phyloP scores from a whole-genome alignment of 345 rosid species.

The Trapa bicornis region DNA sequence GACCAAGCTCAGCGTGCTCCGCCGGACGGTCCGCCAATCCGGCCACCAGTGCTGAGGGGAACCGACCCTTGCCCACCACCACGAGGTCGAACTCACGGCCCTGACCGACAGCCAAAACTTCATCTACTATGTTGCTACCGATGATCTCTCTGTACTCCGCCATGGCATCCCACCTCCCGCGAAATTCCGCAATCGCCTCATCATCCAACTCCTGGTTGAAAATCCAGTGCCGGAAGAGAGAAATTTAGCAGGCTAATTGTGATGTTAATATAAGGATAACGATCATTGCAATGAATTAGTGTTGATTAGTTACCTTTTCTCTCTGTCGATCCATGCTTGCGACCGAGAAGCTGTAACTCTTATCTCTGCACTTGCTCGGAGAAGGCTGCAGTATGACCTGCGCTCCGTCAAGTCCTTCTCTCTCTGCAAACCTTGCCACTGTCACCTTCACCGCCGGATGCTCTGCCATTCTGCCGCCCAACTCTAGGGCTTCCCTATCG shows the following conservation, averaged over 20 bases:
- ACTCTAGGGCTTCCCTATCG: slow-evolving; percentile 62
- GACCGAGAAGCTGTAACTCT: slow-evolving; percentile 40
- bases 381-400: slow-evolving; percentile 28
- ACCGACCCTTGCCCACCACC: slow-evolving; percentile 2
- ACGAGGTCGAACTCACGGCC: background rate
- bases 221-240: background rate
- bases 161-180: background rate
- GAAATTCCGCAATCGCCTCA: background rate
- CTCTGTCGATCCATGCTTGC: slow-evolving; percentile 32
- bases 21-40: slow-evolving; percentile 1
- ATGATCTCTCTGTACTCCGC: background rate
- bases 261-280: background rate
- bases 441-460: slow-evolving; percentile 52
- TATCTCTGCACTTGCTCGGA: slow-evolving; percentile 23
- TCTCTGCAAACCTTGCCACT: slow-evolving; percentile 35
- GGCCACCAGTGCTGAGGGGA: background rate
- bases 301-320: slow-evolving; percentile 27
- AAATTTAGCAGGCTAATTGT: background rate
- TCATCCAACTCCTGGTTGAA: background rate
- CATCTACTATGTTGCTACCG: background rate
- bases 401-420: slow-evolving; percentile 16
- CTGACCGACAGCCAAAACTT: background rate
- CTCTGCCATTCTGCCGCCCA: slow-evolving; percentile 67
- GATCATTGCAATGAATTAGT: background rate
- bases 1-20: slow-evolving; percentile 1